Evolutionary conservation across 345 rosid species (phyloP).

Genomic region (sweet orange (Citrus sinensis)): DVS_A1.0 CM039162.1:28363001-28363500

Average conservation of each 20-base stretch:
- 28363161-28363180: background rate
- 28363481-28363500: too few relatives aligned
- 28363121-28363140: background rate
- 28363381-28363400: too few relatives aligned
- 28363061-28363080: background rate
- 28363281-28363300: too few relatives aligned
- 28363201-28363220: conserved; percentile 5
- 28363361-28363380: too few relatives aligned
- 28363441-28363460: too few relatives aligned
- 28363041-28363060: background rate
- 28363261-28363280: too few relatives aligned
- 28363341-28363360: too few relatives aligned
- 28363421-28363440: too few relatives aligned
- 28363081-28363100: background rate
- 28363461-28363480: too few relatives aligned
- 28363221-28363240: background rate
- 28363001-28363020: background rate
- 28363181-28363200: background rate
- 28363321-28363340: too few relatives aligned
- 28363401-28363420: too few relatives aligned
- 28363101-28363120: background rate
- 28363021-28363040: background rate
- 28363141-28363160: background rate
- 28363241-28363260: background rate
- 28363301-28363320: too few relatives aligned